phyloP scores from a whole-genome alignment of 202 grass and related monocot species.

The Dendrocalamus latiflorus region DNA sequence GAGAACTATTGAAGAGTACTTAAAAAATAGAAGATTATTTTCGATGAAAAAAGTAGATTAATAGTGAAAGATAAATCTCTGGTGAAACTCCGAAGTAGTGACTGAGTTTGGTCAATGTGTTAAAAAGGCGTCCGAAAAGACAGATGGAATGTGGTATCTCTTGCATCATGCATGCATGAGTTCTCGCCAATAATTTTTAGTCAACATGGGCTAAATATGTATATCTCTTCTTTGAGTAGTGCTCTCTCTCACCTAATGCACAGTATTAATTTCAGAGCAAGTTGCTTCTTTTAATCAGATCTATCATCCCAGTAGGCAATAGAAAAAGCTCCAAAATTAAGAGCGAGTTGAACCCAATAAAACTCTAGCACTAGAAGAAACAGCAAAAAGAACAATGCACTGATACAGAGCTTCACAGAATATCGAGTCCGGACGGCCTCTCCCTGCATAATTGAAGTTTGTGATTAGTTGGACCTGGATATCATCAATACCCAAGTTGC shows the following conservation, averaged over 20 bases:
- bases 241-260: neutral
- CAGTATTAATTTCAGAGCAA: neutral
- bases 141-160: neutral
- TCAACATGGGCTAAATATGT: too few species aligned
- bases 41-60: neutral
- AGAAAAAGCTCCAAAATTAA: neutral
- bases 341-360: neutral
- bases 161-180: too few species aligned
- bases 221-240: neutral
- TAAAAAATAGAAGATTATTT: neutral
- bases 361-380: neutral
- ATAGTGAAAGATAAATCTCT: neutral
- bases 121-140: neutral
- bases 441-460: too few species aligned
- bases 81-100: neutral
- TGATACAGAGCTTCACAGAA: too few species aligned
- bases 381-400: too few species aligned
- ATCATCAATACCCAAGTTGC: too few species aligned
- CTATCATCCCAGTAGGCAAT: neutral
- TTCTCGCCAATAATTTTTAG: too few species aligned
- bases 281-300: neutral
- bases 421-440: too few species aligned
- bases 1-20: neutral
- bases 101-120: conserved; percentile 15
- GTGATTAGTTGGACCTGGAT: too few species aligned